These are phyloP conservation scores for Botryotinia globosa DNA, from an alignment of 2,329 filamentous ascomycete genomes.

Conservation along the genomic window DNA sequence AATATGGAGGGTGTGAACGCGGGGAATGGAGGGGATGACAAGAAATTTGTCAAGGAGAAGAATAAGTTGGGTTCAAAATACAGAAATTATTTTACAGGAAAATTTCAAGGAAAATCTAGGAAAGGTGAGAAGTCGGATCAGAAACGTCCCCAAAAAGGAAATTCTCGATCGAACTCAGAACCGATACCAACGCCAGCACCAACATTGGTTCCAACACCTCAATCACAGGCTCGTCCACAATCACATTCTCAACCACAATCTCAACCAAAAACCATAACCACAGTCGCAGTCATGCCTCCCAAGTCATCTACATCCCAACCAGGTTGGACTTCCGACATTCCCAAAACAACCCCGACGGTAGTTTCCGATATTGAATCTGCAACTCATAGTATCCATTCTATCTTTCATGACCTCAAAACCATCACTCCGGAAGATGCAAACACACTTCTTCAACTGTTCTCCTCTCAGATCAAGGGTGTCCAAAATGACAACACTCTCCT, in stretches of 20 bases:
- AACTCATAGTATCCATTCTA: constrained; percentile 12
- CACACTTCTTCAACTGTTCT: constrained; percentile 59
- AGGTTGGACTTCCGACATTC: neutral
- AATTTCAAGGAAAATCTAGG: neutral
- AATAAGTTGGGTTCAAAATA: neutral
- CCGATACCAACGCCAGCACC: neutral
- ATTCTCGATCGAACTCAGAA: neutral
- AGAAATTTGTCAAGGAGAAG: neutral
- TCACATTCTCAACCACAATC: neutral
- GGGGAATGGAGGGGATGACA: neutral
- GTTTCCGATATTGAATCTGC: constrained; percentile 12
- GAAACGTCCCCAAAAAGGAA: neutral
- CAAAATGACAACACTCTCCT: constrained; percentile 73
- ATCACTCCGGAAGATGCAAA: constrained; percentile 48
- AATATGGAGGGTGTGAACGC: neutral
- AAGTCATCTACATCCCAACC: neutral
- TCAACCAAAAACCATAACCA: neutral
- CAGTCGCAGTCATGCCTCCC: neutral
- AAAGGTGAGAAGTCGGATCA: neutral
- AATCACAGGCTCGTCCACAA: neutral
- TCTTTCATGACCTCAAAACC: constrained; percentile 43
- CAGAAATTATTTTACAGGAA: neutral
- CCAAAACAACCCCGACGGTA: constrained; percentile 2
- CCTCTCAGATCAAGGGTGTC: constrained; percentile 59
- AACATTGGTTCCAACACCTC: neutral